These are phyloP conservation scores for Margaritispora aquatica DNA, from an alignment of 495 filamentous ascomycete genomes.

Conservation along the genomic window DNA sequence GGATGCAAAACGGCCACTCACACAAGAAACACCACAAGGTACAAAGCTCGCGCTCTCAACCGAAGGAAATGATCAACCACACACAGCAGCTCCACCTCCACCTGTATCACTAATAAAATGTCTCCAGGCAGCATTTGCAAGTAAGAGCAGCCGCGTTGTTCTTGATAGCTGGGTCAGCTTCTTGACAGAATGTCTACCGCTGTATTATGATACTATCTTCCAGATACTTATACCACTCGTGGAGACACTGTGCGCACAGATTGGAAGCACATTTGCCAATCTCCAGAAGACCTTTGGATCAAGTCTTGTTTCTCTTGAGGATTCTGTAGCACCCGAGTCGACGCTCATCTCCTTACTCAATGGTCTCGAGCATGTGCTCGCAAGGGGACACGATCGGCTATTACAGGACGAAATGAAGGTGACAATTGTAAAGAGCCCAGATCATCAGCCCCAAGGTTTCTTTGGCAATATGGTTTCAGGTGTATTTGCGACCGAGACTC, in stretches of 20 bases:
- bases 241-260: slow-evolving; percentile 76
- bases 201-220: slow-evolving; percentile 78
- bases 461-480: slow-evolving; percentile 97
- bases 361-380: slow-evolving; percentile 84
- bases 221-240: slow-evolving; percentile 86
- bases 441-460: slow-evolving; percentile 75
- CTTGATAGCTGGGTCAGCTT: slow-evolving; percentile 89
- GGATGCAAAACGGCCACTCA: slow-evolving; percentile 34
- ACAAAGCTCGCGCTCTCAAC: slow-evolving; percentile 10
- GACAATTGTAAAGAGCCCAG: slow-evolving; percentile 65
- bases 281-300: slow-evolving; percentile 50
- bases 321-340: slow-evolving; percentile 48
- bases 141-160: slow-evolving; percentile 63
- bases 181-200: slow-evolving; percentile 74
- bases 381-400: slow-evolving; percentile 79
- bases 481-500: slow-evolving; percentile 75
- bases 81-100: slow-evolving; percentile 38
- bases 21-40: slow-evolving; percentile 15
- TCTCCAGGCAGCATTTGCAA: slow-evolving; percentile 74
- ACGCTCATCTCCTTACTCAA: slow-evolving; percentile 75
- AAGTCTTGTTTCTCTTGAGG: not conserved
- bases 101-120: slow-evolving; percentile 74
- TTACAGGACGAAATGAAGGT: slow-evolving; percentile 66
- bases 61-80: slow-evolving; percentile 8
- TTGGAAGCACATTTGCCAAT: slow-evolving; percentile 58